Percentiles rank a stretch among this genome's conserved stretches.
Conservation (phyloP, 192 early-diverging fungal species). For the Backusella sp. region DNA sequence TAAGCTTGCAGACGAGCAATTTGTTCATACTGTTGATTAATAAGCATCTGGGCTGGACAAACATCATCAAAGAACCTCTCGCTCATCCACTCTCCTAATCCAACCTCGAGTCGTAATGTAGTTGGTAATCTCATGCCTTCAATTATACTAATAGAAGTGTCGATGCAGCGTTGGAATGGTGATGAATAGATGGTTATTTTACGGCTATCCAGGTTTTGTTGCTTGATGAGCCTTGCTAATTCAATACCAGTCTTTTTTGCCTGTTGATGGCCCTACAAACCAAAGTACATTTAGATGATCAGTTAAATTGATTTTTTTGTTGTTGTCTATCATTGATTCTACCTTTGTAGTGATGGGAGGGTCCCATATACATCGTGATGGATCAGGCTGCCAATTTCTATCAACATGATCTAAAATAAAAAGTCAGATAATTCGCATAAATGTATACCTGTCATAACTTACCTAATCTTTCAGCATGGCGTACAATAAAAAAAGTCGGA, state of each 20-base stretch:
- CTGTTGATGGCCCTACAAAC: slow-evolving; percentile 27
- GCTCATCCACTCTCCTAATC: slow-evolving; percentile 39
- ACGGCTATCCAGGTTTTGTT: slow-evolving; percentile 15
- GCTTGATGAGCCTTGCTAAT: slow-evolving; percentile 15
- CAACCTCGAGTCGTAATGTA: slow-evolving; percentile 30
- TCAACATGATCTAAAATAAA: slow-evolving; percentile 29
- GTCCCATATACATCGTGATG: slow-evolving; percentile 31
- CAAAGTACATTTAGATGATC: background rate
- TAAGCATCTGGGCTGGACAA: slow-evolving; percentile 22
- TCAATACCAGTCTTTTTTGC: slow-evolving; percentile 31
- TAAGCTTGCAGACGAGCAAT: slow-evolving; percentile 26
- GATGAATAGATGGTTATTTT: slow-evolving; percentile 33
- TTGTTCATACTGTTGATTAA: slow-evolving; percentile 25
- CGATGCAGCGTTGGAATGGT: slow-evolving; percentile 40
- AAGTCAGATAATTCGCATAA: background rate
- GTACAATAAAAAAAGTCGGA: slow-evolving; percentile 34
- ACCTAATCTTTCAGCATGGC: slow-evolving; percentile 41
- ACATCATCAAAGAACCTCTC: slow-evolving; percentile 35
- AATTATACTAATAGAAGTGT: slow-evolving; percentile 30
- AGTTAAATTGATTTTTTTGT: background rate
- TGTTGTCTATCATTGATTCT: background rate
- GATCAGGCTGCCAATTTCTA: slow-evolving; percentile 35
- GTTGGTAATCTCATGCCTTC: slow-evolving; percentile 19
- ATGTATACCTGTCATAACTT: background rate
- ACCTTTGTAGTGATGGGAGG: slow-evolving; percentile 30